Base-by-base conservation (phyloP, 2,329 filamentous ascomycete species). In the Elsinoe fawcettii region DNA sequence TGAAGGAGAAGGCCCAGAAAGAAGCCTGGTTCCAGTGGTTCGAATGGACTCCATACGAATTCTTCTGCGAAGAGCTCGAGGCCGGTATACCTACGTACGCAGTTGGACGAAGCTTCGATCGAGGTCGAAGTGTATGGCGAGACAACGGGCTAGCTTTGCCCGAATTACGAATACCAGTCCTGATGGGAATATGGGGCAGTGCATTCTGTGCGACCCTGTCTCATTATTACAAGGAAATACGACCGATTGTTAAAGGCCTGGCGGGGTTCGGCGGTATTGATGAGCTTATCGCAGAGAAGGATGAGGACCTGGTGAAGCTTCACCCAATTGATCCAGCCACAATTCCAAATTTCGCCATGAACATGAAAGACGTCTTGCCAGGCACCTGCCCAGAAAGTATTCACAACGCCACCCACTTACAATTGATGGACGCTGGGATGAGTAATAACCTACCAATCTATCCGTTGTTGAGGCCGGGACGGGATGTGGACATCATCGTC, bases 11-110 rank as follows among this genome's bases (percentile, higher is more conserved):
- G 58, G 76, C 79, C 3, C 73, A 71, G 56, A 73, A 79, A 59
- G 87, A 95, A 66, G 80, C 90, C 2, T 97, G 91, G 88, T 99
- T 97, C 65, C 92, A 99, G 66, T 97, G 93, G 92, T 96, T 93
- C 64, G 93, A 99, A 67, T 87, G 92, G 65, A 95, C 90, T 0
- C 92, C 92, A 0, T 96, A 95, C 66, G 92, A 97, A 69, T 86
- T 96, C 68, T 96, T 93, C 71, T 96, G 90, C 64, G 92, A 97
- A 70, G 92, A 96, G 66, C 85, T 96, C 53, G 80, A 81, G 22
- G 90, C 92, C 1, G 92, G 93, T 2, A 96, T 99, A 60, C 93
- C 93, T 0, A 96, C 89, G 0, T 99, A 92, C 90, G 88, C 90
- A 5, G 76, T 97, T 59, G 93, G 93, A 2, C 82, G 93, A 46